A percentile compares a stretch with the other conserved stretches of the same genome.
These are phyloP conservation scores for Candida tammaniensis DNA, from an alignment of 805 yeast species.

Conservation along the genomic window DNA sequence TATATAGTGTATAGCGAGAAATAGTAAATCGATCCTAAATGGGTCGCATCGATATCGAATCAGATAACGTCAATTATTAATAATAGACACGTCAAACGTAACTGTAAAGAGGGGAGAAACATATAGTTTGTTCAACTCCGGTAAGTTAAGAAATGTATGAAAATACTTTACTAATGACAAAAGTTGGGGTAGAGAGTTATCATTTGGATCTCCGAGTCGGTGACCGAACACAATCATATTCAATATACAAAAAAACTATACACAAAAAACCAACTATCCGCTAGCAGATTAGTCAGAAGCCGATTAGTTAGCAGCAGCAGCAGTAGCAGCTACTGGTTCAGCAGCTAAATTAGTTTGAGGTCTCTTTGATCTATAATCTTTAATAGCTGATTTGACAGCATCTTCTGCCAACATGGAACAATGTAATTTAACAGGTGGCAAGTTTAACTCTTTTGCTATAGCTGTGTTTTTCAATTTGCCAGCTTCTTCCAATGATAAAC, in stretches of 20 bases:
- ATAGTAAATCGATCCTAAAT: too few relatives aligned
- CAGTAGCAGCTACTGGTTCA: constrained; percentile 5
- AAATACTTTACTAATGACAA: too few relatives aligned
- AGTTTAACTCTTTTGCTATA: constrained; percentile 88
- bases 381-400: constrained; percentile 95
- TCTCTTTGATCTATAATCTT: constrained; percentile 89
- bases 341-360: constrained; percentile 48
- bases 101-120: too few relatives aligned
- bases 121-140: too few relatives aligned
- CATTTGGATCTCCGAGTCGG: too few relatives aligned
- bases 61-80: too few relatives aligned
- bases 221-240: background rate
- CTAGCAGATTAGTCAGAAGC: background rate
- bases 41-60: too few relatives aligned
- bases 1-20: too few relatives aligned
- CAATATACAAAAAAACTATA: background rate
- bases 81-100: too few relatives aligned
- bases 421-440: constrained; percentile 96
- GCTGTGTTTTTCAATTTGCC: constrained; percentile 87
- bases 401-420: constrained; percentile 99
- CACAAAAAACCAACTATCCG: background rate
- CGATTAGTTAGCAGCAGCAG: background rate
- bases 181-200: too few relatives aligned
- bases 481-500: constrained; percentile 92
- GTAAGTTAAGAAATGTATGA: too few relatives aligned